These are phyloP conservation scores for Pseudonitzschia multiseries DNA, from an alignment of 108 stramenopile genomes.

Conservation along the genomic window DNA sequence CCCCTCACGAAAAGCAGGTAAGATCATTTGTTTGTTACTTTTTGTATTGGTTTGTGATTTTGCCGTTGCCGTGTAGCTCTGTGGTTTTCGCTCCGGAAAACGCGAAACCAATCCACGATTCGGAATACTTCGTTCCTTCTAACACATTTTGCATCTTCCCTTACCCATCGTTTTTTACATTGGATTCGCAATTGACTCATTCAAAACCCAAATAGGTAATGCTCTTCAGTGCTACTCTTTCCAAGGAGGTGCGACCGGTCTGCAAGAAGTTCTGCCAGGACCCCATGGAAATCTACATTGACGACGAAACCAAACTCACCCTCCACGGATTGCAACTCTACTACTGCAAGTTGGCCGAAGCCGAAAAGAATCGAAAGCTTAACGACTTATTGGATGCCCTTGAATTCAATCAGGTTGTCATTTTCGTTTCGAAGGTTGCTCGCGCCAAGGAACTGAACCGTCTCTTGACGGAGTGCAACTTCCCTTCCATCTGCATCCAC, in stretches of 20 bases:
- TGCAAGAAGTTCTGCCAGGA: slow-evolving; percentile 99
- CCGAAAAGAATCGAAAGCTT: slow-evolving; percentile 98
- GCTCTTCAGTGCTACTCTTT: slow-evolving; percentile 98
- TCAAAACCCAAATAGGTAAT: slow-evolving; percentile 51
- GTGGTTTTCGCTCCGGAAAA: no score
- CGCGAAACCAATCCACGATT: no score
- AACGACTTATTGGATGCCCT: slow-evolving; percentile 97
- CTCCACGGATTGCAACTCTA: slow-evolving; percentile 99
- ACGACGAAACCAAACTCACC: slow-evolving; percentile 99
- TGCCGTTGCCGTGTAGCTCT: background rate
- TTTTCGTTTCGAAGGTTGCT: slow-evolving; percentile 97
- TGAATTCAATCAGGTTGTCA: slow-evolving; percentile 99
- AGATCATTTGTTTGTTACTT: slow-evolving; percentile 18
- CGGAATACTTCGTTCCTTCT: background rate
- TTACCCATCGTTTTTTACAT: background rate
- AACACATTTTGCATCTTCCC: slow-evolving; percentile 1
- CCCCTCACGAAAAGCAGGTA: slow-evolving; percentile 97
- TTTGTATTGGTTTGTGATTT: background rate
- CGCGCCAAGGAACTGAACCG: slow-evolving; percentile 91
- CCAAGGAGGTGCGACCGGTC: slow-evolving; percentile 97
- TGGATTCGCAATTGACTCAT: background rate
- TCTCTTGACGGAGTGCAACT: slow-evolving; percentile 98
- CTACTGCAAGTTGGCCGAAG: slow-evolving; percentile 95
- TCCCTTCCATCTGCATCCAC: slow-evolving; percentile 98
- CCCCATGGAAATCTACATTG: slow-evolving; percentile 98